A percentile compares a stretch with the other conserved stretches of the same genome.
Evolutionary conservation across 2,329 filamentous ascomycete genomes (phyloP).

Genomic region (Aspergillus sp.): DNA sequence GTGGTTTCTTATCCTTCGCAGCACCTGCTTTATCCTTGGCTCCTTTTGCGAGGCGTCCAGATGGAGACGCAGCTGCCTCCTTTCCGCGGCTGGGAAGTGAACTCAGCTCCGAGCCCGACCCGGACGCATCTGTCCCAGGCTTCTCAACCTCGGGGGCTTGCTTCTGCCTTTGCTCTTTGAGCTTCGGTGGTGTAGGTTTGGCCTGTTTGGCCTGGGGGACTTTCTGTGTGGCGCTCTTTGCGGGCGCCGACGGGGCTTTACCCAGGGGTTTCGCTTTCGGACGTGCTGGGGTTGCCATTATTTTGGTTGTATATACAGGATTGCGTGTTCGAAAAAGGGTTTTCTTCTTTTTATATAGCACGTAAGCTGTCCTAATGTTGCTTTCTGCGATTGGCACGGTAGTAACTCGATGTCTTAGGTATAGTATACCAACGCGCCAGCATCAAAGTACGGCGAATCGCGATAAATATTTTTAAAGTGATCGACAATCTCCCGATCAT

Average conservation of each 20-base stretch:
- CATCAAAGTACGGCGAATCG: neutral
- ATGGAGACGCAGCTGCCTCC: neutral
- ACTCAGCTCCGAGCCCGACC: neutral
- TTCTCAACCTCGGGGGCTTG: neutral
- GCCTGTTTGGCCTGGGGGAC: neutral
- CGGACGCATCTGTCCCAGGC: neutral
- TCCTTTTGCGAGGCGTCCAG: neutral
- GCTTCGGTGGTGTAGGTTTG: neutral
- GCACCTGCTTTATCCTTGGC: neutral
- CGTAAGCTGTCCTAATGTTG: neutral
- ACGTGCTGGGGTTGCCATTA: neutral
- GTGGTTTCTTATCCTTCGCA: neutral
- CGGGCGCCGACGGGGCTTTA: neutral
- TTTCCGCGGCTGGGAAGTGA: neutral
- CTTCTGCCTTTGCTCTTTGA: neutral
- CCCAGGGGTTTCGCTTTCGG: neutral
- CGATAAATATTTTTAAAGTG: neutral
- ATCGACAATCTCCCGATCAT: neutral
- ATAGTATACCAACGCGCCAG: neutral
- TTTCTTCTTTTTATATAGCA: too few species aligned
- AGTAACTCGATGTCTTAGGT: neutral
- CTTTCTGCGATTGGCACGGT: neutral
- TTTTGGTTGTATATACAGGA: neutral
- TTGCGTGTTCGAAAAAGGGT: too few species aligned
- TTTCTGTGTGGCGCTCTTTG: neutral